Conservation (phyloP, 352 stramenopile species). For the Phytophthora fragariae region DNA sequence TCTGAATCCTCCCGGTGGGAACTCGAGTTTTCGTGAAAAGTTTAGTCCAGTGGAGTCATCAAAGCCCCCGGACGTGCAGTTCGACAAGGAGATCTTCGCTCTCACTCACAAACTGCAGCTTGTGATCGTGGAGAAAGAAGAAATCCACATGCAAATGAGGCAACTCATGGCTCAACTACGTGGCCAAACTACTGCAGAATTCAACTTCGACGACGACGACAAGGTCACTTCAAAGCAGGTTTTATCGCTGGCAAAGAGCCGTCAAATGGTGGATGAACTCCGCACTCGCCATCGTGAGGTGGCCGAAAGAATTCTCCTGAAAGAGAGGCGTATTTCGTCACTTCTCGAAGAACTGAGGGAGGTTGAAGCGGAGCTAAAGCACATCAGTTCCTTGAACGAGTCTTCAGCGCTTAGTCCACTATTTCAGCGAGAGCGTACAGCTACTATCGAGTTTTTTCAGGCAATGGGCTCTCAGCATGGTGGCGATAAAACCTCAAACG, state of each 20-base stretch:
- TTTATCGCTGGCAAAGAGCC: constrained; percentile 48
- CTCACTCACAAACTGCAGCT: constrained; percentile 78
- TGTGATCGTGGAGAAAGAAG: constrained; percentile 81
- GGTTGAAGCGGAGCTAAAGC: constrained; percentile 60
- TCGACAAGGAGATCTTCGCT: constrained; percentile 84
- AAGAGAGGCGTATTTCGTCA: constrained; percentile 56
- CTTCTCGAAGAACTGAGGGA: constrained; percentile 68
- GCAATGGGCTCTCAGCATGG: constrained; percentile 11
- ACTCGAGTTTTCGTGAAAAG: constrained; percentile 30
- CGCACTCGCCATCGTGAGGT: constrained; percentile 56
- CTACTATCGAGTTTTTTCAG: constrained; percentile 41
- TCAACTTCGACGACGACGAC: constrained; percentile 3
- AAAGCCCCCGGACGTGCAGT: constrained; percentile 36
- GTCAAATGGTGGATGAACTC: constrained; percentile 52
- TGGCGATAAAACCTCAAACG: not conserved
- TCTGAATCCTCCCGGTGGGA: constrained; percentile 24
- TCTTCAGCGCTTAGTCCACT: constrained; percentile 34
- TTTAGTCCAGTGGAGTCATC: constrained; percentile 32
- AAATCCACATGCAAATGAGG: constrained; percentile 78
- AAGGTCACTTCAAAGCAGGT: constrained; percentile 23
- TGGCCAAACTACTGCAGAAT: constrained; percentile 19
- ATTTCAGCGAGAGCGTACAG: constrained; percentile 36
- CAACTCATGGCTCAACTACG: constrained; percentile 55
- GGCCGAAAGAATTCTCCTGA: constrained; percentile 55
- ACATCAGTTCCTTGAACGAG: constrained; percentile 53